Percentiles rank a stretch among this genome's conserved stretches.
These are phyloP conservation scores for Nicotiana obtusifolia DNA, from an alignment of 257 asterid species.

Conservation along the genomic window DNA sequence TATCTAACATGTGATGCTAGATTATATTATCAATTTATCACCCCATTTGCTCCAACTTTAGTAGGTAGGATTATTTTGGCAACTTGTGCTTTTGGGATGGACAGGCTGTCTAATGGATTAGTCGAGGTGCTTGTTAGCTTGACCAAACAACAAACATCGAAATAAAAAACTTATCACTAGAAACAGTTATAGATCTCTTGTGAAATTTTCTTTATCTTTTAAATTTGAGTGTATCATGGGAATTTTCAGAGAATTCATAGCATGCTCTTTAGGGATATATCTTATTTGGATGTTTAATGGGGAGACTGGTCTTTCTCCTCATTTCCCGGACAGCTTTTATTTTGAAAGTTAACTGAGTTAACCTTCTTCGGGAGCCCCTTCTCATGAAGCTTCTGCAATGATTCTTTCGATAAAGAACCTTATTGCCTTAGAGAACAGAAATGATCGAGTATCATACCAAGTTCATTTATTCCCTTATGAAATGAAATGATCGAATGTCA, in stretches of 20 bases:
- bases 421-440: neutral
- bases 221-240: neutral
- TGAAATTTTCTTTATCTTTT: neutral
- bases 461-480: neutral
- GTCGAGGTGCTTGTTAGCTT: neutral
- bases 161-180: neutral
- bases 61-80: neutral
- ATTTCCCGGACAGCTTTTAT: neutral
- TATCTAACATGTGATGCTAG: neutral
- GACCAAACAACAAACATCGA: neutral
- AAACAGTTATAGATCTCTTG: neutral
- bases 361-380: neutral
- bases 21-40: neutral
- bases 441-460: neutral
- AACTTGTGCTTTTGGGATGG: neutral
- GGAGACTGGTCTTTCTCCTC: neutral
- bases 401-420: neutral
- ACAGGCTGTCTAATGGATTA: neutral
- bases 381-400: neutral
- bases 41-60: neutral
- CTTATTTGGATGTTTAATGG: neutral
- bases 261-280: slow-evolving; percentile 1
- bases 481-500: neutral
- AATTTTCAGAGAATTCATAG: neutral
- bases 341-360: neutral